Evolutionary conservation across 2,329 filamentous ascomycete species (phyloP).

Genomic region (Fusarium sp.): DNA sequence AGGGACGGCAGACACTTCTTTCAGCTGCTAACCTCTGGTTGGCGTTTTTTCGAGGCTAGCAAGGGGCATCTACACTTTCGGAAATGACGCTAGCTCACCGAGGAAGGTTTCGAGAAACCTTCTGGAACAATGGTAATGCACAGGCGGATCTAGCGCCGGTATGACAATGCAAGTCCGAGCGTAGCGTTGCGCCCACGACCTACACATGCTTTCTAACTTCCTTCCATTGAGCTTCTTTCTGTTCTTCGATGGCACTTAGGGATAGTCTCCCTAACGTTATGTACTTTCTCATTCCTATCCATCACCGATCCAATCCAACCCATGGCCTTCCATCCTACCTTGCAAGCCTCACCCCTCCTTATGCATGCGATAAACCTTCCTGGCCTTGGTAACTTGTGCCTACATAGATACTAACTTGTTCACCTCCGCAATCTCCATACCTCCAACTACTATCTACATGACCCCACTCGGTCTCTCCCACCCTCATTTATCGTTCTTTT

Average conservation of each 20-base stretch:
- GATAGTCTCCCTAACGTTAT: too few species aligned
- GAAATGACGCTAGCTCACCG: slow-evolving; percentile 51
- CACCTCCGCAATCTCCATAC: not conserved
- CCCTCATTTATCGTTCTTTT: not conserved
- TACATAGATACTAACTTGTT: too few species aligned
- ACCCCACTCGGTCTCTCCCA: slow-evolving; percentile 20
- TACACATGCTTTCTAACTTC: slow-evolving; percentile 8
- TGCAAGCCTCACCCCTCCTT: slow-evolving; percentile 29
- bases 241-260: slow-evolving; percentile 10
- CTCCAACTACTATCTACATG: not conserved
- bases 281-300: slow-evolving; percentile 33
- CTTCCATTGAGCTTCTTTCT: slow-evolving; percentile 43
- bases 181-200: slow-evolving; percentile 39
- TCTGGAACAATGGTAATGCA: slow-evolving; percentile 46
- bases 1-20: slow-evolving; percentile 3
- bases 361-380: slow-evolving; percentile 18
- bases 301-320: not conserved
- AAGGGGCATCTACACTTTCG: slow-evolving; percentile 41
- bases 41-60: slow-evolving; percentile 44
- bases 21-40: slow-evolving; percentile 44
- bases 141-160: slow-evolving; percentile 35
- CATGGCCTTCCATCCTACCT: slow-evolving; percentile 17
- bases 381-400: not conserved
- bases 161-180: slow-evolving; percentile 36
- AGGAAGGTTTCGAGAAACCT: slow-evolving; percentile 56